Evolutionary conservation across 2,329 filamentous ascomycete species (phyloP).

Genomic region (Arthrobotrys sinensis): DNA sequence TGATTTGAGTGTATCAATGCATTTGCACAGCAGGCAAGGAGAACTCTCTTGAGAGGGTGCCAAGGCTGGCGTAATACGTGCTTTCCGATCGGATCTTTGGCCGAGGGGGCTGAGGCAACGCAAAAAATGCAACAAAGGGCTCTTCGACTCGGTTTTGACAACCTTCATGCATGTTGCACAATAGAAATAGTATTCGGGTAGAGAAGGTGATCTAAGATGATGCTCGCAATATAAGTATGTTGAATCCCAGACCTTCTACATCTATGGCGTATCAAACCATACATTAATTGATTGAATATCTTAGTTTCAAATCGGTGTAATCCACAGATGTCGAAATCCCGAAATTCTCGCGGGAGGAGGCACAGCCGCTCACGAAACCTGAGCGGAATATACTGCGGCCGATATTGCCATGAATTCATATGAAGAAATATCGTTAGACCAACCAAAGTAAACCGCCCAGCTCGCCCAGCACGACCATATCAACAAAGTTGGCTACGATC

Average conservation of each 20-base stretch:
- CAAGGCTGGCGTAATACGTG: constrained; percentile 9
- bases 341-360: background rate
- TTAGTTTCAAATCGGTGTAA: too few species aligned
- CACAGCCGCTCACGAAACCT: background rate
- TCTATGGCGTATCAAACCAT: too few species aligned
- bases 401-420: background rate
- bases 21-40: constrained; percentile 8
- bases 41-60: constrained; percentile 2
- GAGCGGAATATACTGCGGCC: constrained; percentile 6
- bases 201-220: too few species aligned
- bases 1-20: constrained; percentile 13
- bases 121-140: constrained; percentile 24
- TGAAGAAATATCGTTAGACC: background rate
- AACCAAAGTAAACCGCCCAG: constrained; percentile 7
- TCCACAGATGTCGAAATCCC: too few species aligned
- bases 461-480: background rate
- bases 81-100: constrained; percentile 22
- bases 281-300: too few species aligned
- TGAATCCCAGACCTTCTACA: too few species aligned
- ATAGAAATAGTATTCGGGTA: too few species aligned
- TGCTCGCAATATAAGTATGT: too few species aligned
- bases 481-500: constrained; percentile 15
- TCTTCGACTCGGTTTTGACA: background rate
- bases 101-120: constrained; percentile 1
- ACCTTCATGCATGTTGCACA: background rate